phyloP scores from a whole-genome alignment of 208 protist species.

The Zelonia costaricensis region DNA sequence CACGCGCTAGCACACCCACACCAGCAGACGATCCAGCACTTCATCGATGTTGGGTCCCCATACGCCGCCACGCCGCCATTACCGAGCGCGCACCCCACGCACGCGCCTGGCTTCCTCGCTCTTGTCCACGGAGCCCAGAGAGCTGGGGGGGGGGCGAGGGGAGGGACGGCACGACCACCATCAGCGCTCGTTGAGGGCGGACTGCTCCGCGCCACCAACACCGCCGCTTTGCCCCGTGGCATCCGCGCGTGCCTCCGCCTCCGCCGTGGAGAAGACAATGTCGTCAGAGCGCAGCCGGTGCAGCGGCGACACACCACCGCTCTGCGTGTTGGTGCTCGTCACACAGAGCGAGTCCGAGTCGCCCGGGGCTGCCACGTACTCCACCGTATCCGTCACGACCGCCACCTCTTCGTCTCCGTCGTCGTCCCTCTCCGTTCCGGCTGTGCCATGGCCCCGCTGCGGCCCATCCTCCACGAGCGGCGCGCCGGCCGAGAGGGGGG shows the following conservation, averaged over 20 bases:
- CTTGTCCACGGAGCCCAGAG: too few species aligned
- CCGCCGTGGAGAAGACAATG: neutral
- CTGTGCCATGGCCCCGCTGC: neutral
- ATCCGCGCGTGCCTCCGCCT: neutral
- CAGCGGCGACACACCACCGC: neutral
- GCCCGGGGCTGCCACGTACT: neutral
- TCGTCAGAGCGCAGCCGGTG: neutral
- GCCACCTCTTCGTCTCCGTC: too few species aligned
- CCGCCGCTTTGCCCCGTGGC: neutral
- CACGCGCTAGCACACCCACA: neutral
- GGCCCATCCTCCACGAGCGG: neutral
- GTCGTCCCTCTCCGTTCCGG: neutral
- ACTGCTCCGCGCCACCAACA: neutral
- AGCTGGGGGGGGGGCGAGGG: too few species aligned
- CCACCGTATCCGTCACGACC: neutral
- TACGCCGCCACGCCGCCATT: neutral
- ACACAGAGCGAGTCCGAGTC: slow-evolving; percentile 3
- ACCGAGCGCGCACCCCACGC: neutral
- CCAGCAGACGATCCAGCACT: neutral
- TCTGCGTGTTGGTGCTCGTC: slow-evolving; percentile 5
- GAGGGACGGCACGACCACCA: too few species aligned
- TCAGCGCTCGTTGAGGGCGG: too few species aligned
- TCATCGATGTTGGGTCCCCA: neutral
- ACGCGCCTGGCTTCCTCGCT: too few species aligned
- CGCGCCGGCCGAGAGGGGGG: too few species aligned